Conservation (phyloP, 2,329 filamentous ascomycete genomes). For the Cladosporium velox region DNA sequence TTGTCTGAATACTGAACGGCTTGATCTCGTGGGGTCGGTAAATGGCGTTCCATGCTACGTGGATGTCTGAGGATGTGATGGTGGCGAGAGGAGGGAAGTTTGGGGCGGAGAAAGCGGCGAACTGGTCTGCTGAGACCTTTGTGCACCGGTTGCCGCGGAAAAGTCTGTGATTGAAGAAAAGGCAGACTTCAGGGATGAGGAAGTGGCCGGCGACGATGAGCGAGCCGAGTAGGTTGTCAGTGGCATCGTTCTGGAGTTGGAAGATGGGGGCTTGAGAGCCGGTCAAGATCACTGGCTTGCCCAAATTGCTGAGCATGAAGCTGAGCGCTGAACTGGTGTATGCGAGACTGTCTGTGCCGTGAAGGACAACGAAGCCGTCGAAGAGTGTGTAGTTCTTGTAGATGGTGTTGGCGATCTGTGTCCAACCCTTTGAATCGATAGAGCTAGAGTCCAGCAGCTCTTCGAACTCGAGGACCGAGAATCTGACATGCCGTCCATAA, state of each 20-base stretch:
- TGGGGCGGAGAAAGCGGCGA: conserved; percentile 85
- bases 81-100: conserved; percentile 80
- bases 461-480: conserved; percentile 80
- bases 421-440: conserved; percentile 84
- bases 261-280: conserved; percentile 75
- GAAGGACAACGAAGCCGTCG: conserved; percentile 87
- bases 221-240: conserved; percentile 85
- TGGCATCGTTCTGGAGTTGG: conserved; percentile 85
- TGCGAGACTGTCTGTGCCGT: conserved; percentile 83
- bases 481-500: conserved; percentile 79
- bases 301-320: conserved; percentile 89
- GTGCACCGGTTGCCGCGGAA: conserved; percentile 86
- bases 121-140: conserved; percentile 83
- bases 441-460: conserved; percentile 86
- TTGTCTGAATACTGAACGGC: conserved; percentile 51
- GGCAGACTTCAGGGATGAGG: conserved; percentile 86
- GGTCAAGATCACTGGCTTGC: conserved; percentile 87
- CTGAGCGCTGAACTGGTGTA: conserved; percentile 89
- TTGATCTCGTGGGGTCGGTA: conserved; percentile 63
- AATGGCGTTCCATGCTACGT: conserved; percentile 78
- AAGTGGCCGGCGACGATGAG: conserved; percentile 90
- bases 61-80: conserved; percentile 61
- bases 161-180: conserved; percentile 91
- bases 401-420: conserved; percentile 77
- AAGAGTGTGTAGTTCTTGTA: conserved; percentile 83